A percentile compares a stretch with the other conserved stretches of the same genome.
These are phyloP conservation scores for Bolboschoenoplectus hybrid DNA, from an alignment of 202 grass and related monocot genomes.

Conservation along the genomic window DNA sequence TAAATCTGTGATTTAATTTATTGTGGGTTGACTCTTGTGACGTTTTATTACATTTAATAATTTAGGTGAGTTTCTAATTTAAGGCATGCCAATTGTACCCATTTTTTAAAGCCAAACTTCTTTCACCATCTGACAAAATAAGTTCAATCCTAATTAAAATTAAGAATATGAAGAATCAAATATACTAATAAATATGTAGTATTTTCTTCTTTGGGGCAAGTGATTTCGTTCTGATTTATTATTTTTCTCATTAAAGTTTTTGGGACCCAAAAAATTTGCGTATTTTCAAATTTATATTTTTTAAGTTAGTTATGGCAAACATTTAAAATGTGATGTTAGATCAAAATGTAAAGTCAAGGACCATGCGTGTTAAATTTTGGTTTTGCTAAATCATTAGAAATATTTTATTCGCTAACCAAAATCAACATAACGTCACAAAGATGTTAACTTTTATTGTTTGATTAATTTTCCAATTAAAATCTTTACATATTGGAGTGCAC, in stretches of 20 bases:
- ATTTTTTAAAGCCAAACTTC: too few relatives aligned
- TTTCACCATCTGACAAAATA: not conserved
- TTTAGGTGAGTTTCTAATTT: not conserved
- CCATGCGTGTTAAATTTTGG: not conserved
- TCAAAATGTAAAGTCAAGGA: not conserved
- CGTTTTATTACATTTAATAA: not conserved
- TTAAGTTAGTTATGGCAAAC: too few relatives aligned
- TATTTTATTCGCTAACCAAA: not conserved
- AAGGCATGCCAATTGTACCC: not conserved
- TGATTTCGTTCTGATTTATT: not conserved
- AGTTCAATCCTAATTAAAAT: not conserved
- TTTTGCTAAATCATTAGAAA: not conserved
- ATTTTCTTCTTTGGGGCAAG: not conserved
- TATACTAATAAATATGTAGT: not conserved
- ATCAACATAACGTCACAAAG: conserved; percentile 3
- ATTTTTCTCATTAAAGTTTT: not conserved
- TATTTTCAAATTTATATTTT: too few relatives aligned
- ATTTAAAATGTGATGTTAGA: too few relatives aligned
- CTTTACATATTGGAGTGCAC: not conserved
- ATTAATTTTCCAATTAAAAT: not conserved
- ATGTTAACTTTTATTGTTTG: not conserved
- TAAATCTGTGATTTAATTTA: not conserved
- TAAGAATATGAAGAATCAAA: not conserved
- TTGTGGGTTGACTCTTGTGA: not conserved
- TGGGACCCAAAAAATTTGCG: too few relatives aligned